Percentiles rank a stretch among this genome's conserved stretches.
Evolutionary conservation across 2,329 filamentous ascomycete species (phyloP).

Genomic region (Geosmithia flava): DNA sequence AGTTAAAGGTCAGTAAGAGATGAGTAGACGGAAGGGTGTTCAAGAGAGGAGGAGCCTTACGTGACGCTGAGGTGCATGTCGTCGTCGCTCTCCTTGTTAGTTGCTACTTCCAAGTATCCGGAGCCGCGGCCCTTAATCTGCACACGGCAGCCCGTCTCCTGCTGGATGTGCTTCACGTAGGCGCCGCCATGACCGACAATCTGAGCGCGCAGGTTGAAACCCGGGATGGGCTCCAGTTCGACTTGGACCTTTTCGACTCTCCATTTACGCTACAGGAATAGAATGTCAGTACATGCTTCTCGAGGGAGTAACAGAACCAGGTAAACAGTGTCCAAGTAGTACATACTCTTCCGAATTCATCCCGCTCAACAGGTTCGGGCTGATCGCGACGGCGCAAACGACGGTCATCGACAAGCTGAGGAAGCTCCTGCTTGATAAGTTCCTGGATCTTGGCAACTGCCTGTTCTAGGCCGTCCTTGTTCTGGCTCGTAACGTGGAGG

Average conservation of each 20-base stretch:
- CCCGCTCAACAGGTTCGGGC: conserved; percentile 69
- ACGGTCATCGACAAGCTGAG: conserved; percentile 88
- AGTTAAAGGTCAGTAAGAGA: background rate
- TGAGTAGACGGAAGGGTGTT: background rate
- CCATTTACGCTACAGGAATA: conserved; percentile 73
- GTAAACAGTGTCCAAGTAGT: background rate
- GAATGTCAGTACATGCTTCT: conserved; percentile 1
- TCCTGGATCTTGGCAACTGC: conserved; percentile 85
- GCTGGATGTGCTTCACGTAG: conserved; percentile 97
- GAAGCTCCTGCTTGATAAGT: conserved; percentile 90
- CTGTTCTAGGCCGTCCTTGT: conserved; percentile 80
- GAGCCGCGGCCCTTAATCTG: conserved; percentile 97
- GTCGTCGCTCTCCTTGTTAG: conserved; percentile 85
- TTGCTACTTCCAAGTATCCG: conserved; percentile 81
- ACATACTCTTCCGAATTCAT: conserved; percentile 75
- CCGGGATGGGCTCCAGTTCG: conserved; percentile 76
- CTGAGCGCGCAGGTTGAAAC: conserved; percentile 92
- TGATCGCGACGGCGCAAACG: conserved; percentile 77
- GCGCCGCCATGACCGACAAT: conserved; percentile 90
- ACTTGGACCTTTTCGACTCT: conserved; percentile 92
- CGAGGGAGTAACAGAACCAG: too few relatives aligned
- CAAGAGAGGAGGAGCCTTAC: conserved; percentile 37
- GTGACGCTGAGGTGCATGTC: conserved; percentile 95
- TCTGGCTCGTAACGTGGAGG: conserved; percentile 87
- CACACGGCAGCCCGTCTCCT: conserved; percentile 87